These are phyloP conservation scores for Nephromyces sp. DNA, from an alignment of 169 alveolate species.

Conservation along the genomic window DNA sequence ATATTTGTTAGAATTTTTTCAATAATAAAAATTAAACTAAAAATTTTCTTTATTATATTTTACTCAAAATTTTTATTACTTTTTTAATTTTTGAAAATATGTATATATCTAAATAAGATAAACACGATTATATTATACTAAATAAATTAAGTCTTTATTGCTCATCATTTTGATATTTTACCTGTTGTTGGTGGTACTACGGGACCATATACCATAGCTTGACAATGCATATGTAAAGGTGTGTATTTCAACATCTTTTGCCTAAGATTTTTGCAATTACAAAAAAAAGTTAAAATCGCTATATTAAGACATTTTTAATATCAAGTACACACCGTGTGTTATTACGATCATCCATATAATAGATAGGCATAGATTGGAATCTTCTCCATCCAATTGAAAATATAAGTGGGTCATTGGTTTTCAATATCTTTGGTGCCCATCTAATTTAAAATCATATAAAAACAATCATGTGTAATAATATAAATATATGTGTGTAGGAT, in stretches of 20 bases:
- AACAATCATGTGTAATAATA: constrained; percentile 16
- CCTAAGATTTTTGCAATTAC: constrained; percentile 17
- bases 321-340: constrained; percentile 60
- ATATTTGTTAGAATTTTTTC: no score
- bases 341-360: constrained; percentile 87
- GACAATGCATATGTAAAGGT: constrained; percentile 93
- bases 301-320: constrained; percentile 17
- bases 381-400: constrained; percentile 98
- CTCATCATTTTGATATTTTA: constrained; percentile 41
- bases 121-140: no score
- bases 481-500: background rate
- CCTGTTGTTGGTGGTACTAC: constrained; percentile 82
- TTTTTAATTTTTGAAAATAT: no score
- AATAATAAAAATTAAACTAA: no score
- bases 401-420: constrained; percentile 91
- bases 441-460: constrained; percentile 60
- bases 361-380: constrained; percentile 92
- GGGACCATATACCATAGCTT: constrained; percentile 91
- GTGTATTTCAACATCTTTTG: constrained; percentile 77
- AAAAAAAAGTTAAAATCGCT: no score
- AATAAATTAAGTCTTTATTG: constrained; percentile 2
- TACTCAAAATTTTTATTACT: no score
- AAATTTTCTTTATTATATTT: no score
- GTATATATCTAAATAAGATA: no score
- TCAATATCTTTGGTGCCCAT: constrained; percentile 93